phyloP scores from a whole-genome alignment of 306 rosid genomes.

The Argentina anserina region DNA sequence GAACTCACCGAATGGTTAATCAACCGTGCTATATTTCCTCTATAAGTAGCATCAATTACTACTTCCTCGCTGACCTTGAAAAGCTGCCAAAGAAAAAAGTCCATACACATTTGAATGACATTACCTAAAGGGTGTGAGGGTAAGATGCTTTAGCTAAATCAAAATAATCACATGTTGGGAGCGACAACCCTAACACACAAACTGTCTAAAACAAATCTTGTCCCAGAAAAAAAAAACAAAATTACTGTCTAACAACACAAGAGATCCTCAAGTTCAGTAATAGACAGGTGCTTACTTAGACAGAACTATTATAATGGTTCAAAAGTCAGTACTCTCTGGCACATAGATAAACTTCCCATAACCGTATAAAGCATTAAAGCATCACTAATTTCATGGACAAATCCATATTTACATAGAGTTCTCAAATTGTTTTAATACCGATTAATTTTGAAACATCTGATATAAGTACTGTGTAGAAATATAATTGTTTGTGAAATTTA shows the following conservation, averaged over 20 bases:
- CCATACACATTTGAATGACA: not conserved
- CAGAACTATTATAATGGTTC: not conserved
- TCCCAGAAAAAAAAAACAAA: too few species aligned
- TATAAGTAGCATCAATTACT: slow-evolving; percentile 79
- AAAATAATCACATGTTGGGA: not conserved
- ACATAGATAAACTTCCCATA: not conserved
- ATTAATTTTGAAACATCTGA: not conserved
- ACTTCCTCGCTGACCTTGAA: slow-evolving; percentile 96
- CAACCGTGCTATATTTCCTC: slow-evolving; percentile 87
- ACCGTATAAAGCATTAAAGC: too few species aligned
- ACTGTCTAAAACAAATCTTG: too few species aligned
- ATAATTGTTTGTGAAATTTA: not conserved
- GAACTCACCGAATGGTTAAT: slow-evolving; percentile 91
- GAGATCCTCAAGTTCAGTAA: not conserved
- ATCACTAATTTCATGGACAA: not conserved
- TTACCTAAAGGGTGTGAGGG: not conserved
- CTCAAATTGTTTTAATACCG: not conserved
- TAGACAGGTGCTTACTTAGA: not conserved
- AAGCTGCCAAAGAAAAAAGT: slow-evolving; percentile 56
- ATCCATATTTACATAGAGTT: not conserved
- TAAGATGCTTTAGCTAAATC: not conserved
- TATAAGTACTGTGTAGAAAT: not conserved
- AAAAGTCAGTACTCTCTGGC: not conserved
- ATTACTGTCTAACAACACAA: not conserved
- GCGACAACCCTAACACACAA: not conserved